Base-by-base conservation (phyloP, 2,329 filamentous ascomycete species). In the Diplodia intermedia region DNA sequence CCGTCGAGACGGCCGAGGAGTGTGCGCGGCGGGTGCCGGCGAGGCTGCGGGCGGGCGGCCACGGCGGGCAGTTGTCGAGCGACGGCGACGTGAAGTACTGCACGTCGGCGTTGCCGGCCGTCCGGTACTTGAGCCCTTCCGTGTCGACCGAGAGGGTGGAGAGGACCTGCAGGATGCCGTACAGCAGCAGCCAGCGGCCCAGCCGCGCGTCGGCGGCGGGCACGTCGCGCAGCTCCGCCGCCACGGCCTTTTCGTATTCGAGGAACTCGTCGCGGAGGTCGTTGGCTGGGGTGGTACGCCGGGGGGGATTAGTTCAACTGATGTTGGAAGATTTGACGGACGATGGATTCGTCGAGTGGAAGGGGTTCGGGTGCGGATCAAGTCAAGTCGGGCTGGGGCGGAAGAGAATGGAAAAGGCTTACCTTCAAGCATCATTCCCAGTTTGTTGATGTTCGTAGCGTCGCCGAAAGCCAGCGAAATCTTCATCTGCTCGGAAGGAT, bases 101-200 rank as follows among this genome's bases (percentile, higher is more conserved):
- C 4, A 81, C 78, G 4, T 75, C 75, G 14, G 78, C 4, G 15
- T 40, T 40, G 12, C 12, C 14, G 26, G 9, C 14, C 14, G 36
- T 74, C 6, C 29, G 49, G 69, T 79, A 77, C 31, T 75, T 77
- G 43, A 82, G 74, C 5, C 75, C 76, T 31, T 75, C 74, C 0
- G 79, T 77, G 65, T 82, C 80, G 65, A 82, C 79, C 12, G 80
- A 80, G 5, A 82, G 71, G 2, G 74, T 79, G 11, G 79, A 80
- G 3, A 82, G 75, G 9, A 80, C 73, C 70, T 82, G 81, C 1
- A 82, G 70, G 54, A 80, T 75, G 43, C 76, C 78, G 68, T 82
- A 81, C 31, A 82, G 71, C 8, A 82, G 77, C 26, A 82, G 72
- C 81, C 81, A 82, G 15, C 79, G 78, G 20, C 80, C 81, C 36